These are phyloP conservation scores for Backusella macrospora DNA, from an alignment of 192 early-diverging fungal genomes.

Conservation along the genomic window DNA sequence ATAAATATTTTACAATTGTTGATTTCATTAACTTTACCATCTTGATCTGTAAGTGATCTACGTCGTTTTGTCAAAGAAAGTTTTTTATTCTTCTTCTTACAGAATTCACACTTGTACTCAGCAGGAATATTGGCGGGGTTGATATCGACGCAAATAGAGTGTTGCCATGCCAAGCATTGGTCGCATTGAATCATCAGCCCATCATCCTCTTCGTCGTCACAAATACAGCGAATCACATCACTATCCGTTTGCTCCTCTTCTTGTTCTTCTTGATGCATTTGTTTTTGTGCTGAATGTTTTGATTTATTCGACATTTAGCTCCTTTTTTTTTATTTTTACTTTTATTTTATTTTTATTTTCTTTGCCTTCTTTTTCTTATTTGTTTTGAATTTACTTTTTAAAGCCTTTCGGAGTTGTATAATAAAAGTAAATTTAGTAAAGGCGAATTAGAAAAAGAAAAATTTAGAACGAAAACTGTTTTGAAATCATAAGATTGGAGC, in stretches of 20 bases:
- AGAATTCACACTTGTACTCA: constrained; percentile 83
- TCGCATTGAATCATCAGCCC: constrained; percentile 98
- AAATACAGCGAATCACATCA: constrained; percentile 96
- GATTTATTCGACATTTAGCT: neutral
- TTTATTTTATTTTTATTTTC: neutral
- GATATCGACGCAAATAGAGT: constrained; percentile 81
- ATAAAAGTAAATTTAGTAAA: neutral
- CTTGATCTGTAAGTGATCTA: neutral
- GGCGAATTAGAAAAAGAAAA: neutral
- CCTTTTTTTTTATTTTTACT: too few relatives aligned
- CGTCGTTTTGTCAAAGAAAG: neutral
- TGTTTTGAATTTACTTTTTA: too few relatives aligned
- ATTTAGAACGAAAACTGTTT: neutral
- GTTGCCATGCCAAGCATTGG: constrained; percentile 91
- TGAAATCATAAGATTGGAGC: neutral
- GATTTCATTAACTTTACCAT: neutral
- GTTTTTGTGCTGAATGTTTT: neutral
- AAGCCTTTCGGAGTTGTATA: neutral
- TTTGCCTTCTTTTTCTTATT: neutral
- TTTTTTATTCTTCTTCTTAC: constrained; percentile 34
- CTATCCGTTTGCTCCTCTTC: neutral
- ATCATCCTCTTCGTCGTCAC: constrained; percentile 86
- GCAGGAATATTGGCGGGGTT: constrained; percentile 78
- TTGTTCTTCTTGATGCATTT: neutral
- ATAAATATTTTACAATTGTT: neutral